These are phyloP conservation scores for Debaryomyces coudertii DNA, from an alignment of 1,139 yeast genomes.

Conservation along the genomic window DNA sequence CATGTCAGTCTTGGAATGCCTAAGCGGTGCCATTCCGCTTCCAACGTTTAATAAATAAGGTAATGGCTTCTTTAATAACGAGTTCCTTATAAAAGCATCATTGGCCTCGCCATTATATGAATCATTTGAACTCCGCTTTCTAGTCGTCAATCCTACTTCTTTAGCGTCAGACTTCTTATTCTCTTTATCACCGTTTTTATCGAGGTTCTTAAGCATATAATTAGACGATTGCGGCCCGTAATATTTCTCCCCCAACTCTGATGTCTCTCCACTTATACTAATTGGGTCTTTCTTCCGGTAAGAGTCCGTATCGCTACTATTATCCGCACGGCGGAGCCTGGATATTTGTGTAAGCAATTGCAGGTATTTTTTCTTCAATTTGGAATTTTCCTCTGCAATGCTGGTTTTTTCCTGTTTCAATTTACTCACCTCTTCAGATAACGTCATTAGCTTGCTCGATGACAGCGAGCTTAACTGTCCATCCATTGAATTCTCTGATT, in stretches of 20 bases:
- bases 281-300: slow-evolving; percentile 11
- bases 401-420: slow-evolving; percentile 25
- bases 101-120: background rate
- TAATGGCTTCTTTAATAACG: slow-evolving; percentile 31
- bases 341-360: slow-evolving; percentile 9
- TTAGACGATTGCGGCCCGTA: slow-evolving; percentile 55
- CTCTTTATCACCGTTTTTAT: slow-evolving; percentile 21
- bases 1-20: slow-evolving; percentile 24
- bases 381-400: slow-evolving; percentile 23
- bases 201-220: slow-evolving; percentile 45
- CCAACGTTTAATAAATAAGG: slow-evolving; percentile 33
- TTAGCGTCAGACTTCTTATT: slow-evolving; percentile 16
- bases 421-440: slow-evolving; percentile 18
- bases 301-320: background rate
- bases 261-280: slow-evolving; percentile 26
- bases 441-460: background rate
- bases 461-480: background rate
- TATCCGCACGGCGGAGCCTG: slow-evolving; percentile 2
- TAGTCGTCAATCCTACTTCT: slow-evolving; percentile 13
- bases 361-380: slow-evolving; percentile 20
- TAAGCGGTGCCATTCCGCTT: slow-evolving; percentile 26
- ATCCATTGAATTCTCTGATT: background rate
- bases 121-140: background rate
- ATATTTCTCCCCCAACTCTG: slow-evolving; percentile 42
- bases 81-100: background rate